Evolutionary conservation across 225 moss, liverwort and hornwort species (phyloP).

Genomic region (Antitrichia curtipendula): DNA sequence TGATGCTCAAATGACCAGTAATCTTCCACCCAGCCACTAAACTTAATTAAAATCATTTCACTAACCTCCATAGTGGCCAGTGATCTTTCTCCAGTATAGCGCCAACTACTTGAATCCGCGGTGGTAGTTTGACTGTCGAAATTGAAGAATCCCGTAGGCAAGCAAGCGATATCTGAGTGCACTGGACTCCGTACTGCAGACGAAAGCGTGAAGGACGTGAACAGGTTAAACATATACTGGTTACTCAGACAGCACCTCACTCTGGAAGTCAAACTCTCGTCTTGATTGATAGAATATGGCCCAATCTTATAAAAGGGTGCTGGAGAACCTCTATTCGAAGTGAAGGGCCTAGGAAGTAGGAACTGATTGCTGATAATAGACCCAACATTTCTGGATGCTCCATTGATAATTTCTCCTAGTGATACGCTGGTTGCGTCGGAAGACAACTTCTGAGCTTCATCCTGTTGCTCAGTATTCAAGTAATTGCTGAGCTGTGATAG

Average conservation of each 20-base stretch:
- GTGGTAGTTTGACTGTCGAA: background rate
- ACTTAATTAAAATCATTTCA: background rate
- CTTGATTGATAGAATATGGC: constrained; percentile 23
- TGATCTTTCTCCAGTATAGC: constrained; percentile 43
- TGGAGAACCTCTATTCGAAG: constrained; percentile 7
- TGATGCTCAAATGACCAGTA: background rate
- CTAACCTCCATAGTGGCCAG: constrained; percentile 39
- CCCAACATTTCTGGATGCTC: background rate
- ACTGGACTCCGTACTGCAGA: constrained; percentile 52
- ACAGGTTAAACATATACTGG: constrained; percentile 15
- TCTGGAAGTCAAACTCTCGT: constrained; percentile 18
- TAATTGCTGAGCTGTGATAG: constrained; percentile 23
- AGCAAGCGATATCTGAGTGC: constrained; percentile 46
- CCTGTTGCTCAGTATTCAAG: constrained; percentile 1
- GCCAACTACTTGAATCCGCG: constrained; percentile 28
- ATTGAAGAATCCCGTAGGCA: constrained; percentile 27
- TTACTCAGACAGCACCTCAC: constrained; percentile 23
- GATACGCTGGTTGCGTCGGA: background rate
- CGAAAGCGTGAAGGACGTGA: constrained; percentile 42
- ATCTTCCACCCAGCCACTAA: background rate
- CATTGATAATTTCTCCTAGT: background rate
- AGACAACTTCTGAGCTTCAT: background rate
- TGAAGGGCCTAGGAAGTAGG: background rate
- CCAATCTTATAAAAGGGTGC: constrained; percentile 55
- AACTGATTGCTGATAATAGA: constrained; percentile 2